Evolutionary conservation across 345 rosid genomes (phyloP).

Genomic region (Leavenworthia alabamica): DNA sequence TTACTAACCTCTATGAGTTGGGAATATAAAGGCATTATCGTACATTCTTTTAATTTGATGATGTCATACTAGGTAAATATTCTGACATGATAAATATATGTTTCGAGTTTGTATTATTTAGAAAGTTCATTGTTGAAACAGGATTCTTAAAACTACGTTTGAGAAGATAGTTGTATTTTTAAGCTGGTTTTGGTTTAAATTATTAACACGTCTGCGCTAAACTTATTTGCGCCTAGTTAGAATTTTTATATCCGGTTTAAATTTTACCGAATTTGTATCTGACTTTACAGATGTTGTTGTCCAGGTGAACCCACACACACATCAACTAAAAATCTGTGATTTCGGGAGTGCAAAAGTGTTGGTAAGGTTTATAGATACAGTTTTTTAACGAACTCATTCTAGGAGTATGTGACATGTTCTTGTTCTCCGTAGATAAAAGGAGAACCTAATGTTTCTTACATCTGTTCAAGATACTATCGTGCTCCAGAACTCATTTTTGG

Average conservation of each 20-base stretch:
- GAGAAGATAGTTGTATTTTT: background rate
- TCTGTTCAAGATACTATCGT: constrained; percentile 86
- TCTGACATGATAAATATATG: constrained; percentile 4
- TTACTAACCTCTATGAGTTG: background rate
- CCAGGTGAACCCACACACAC: constrained; percentile 84
- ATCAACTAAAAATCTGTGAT: constrained; percentile 85
- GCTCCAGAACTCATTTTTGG: constrained; percentile 96
- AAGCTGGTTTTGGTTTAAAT: background rate
- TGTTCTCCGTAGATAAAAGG: constrained; percentile 60
- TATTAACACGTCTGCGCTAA: background rate
- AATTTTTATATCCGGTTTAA: background rate
- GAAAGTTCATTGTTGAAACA: background rate
- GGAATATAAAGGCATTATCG: background rate
- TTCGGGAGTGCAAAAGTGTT: constrained; percentile 92
- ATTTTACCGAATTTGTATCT: background rate
- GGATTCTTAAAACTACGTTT: background rate
- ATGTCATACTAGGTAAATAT: background rate
- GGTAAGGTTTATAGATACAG: constrained; percentile 37
- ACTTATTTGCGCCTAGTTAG: background rate
- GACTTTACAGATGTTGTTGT: constrained; percentile 17
- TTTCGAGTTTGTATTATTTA: background rate
- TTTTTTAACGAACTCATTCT: background rate
- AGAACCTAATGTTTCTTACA: constrained; percentile 87
- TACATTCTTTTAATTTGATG: constrained; percentile 1
- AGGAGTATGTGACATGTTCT: constrained; percentile 15